A percentile compares a stretch with the other conserved stretches of the same genome.
These are phyloP conservation scores for Paramecium sexaurelia DNA, from an alignment of 73 alveolate species.

Conservation along the genomic window DNA sequence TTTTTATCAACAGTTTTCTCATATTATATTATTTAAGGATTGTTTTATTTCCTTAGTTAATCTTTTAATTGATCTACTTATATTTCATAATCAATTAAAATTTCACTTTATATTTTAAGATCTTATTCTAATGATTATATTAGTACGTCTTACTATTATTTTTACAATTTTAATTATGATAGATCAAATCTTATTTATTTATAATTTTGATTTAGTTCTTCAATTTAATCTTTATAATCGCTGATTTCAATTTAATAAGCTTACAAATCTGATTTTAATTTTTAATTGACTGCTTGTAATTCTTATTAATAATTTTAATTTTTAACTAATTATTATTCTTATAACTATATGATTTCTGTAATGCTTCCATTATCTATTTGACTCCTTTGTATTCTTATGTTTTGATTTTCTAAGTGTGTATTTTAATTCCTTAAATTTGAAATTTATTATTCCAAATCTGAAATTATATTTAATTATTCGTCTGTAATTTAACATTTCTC, in stretches of 20 bases:
- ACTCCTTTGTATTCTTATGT: not conserved
- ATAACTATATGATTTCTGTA: not conserved
- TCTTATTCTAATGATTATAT: not conserved
- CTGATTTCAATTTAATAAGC: not conserved
- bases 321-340: not conserved
- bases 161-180: not conserved
- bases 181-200: not conserved
- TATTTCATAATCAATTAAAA: not conserved
- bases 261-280: not conserved
- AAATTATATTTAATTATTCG: not conserved
- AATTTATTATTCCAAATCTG: not conserved
- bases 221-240: not conserved
- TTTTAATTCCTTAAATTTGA: not conserved
- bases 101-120: not conserved
- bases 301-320: not conserved
- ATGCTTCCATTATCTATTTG: not conserved
- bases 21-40: not conserved
- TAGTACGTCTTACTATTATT: not conserved
- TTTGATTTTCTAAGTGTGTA: not conserved
- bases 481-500: not conserved
- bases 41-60: not conserved
- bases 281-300: not conserved
- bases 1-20: not conserved
- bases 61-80: constrained; percentile 7
- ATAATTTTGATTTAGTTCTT: not conserved